Base-by-base conservation (phyloP, 2,329 filamentous ascomycete genomes). In the Knufia fluminis region DNA sequence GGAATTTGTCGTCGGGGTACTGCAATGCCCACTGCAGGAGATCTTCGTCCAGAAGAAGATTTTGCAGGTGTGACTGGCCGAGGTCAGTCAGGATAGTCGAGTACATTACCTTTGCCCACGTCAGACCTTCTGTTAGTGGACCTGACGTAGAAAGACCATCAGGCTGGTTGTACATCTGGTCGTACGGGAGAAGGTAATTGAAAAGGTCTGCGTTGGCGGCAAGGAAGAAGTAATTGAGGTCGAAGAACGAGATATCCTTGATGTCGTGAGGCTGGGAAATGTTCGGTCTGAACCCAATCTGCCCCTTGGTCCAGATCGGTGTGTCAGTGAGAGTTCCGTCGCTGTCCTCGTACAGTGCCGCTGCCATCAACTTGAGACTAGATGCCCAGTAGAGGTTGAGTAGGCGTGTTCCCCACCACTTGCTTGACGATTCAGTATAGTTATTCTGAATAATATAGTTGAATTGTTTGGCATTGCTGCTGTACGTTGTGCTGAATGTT, bases 31-130 rank as follows among this genome's bases (percentile, higher is more conserved):
- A 43, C 22, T 43, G 40, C 40, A 43, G 40, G 20, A 43, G 40
- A 17, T 7, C 22, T 23, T 23, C 14, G 20, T 43, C 24, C 6
- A 8, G 19, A 10, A 43, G 40, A 7, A 43, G 20, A 22, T 43
- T 43, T n/a, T n/a, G 19, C 24, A 23, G 16, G n/a, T 43, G 19
- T 12, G 40, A 43, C 20, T 43, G 40, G 6, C 40, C 40, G 6
- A 43, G 40, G 16, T 43, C 40, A 6, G 24, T 20, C 4, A 23
- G 40, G 16, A 43, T n/a, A 16, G 40, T 43, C 4, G 40, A 43
- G 24, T 43, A 43, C 40, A 43, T 23, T 6, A 28, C 40, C 20
- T 43, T 43, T 20, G 40, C 40, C 35, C 35, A 38, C 6, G 35
- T 20, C 6, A 38, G 35, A n/a, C 14, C 35, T 20, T 38, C 35